These are phyloP conservation scores for Eucalyptus pumila DNA, from an alignment of 345 rosid genomes.

Conservation along the genomic window DNA sequence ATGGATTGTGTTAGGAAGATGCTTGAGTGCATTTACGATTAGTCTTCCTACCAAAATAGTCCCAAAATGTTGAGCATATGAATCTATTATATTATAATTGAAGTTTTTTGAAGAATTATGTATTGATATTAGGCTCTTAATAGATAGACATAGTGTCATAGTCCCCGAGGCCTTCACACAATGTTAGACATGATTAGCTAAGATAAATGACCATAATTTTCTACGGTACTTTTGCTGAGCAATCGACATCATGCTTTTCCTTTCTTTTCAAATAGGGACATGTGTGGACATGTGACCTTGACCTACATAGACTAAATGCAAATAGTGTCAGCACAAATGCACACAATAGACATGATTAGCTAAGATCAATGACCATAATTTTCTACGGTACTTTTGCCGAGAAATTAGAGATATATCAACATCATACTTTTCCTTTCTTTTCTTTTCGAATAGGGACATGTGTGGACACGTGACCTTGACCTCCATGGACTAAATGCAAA, in stretches of 20 bases:
- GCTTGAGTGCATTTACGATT: not conserved
- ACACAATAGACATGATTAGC: no score
- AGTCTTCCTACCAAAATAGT: not conserved
- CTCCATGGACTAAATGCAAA: no score
- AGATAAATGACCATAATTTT: not conserved
- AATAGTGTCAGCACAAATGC: no score
- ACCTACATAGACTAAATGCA: not conserved
- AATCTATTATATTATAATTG: not conserved
- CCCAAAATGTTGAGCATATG: not conserved
- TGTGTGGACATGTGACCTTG: accelerated
- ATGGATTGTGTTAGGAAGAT: not conserved
- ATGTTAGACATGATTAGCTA: not conserved
- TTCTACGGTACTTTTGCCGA: no score
- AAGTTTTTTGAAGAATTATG: not conserved
- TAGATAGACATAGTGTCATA: no score
- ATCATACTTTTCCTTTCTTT: no score
- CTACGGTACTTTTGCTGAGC: accelerated
- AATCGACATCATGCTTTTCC: not conserved
- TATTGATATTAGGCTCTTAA: not conserved
- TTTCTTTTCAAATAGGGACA: not conserved
- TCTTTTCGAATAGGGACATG: no score
- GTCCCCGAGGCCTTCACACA: not conserved
- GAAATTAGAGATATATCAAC: no score
- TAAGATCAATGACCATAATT: no score
- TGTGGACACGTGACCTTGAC: no score